These are phyloP conservation scores for Schizothecium vesticola DNA, from an alignment of 495 filamentous ascomycete species.

Conservation along the genomic window DNA sequence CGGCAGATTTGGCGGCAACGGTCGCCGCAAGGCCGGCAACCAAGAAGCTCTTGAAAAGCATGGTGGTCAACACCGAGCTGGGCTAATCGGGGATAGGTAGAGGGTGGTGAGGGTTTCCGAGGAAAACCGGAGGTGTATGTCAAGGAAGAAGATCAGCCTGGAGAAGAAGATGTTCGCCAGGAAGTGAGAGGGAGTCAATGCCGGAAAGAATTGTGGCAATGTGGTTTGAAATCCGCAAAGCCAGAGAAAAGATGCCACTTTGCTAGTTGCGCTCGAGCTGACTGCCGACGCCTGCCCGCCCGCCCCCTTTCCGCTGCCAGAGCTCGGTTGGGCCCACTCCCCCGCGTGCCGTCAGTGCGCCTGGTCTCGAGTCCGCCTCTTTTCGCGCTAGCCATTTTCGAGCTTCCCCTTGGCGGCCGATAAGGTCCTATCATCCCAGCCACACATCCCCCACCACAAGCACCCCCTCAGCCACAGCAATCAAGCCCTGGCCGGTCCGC, in stretches of 20 bases:
- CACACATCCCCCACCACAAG: slow-evolving; percentile 13
- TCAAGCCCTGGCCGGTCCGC: slow-evolving; percentile 18
- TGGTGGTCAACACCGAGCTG: slow-evolving; percentile 17
- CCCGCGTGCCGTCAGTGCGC: background rate
- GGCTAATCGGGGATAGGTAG: background rate
- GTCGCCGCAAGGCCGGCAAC: slow-evolving; percentile 41
- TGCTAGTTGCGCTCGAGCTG: slow-evolving; percentile 17
- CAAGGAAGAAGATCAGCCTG: background rate
- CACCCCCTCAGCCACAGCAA: slow-evolving; percentile 10
- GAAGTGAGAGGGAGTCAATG: slow-evolving; percentile 12
- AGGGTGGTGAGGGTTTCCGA: background rate
- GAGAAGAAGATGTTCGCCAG: background rate
- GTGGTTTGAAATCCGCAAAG: slow-evolving; percentile 28
- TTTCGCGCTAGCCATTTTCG: too few species aligned
- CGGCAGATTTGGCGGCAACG: slow-evolving; percentile 54
- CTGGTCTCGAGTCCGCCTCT: background rate
- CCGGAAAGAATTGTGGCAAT: slow-evolving; percentile 3
- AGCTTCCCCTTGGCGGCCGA: background rate
- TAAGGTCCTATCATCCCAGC: slow-evolving; percentile 8
- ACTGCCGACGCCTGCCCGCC: slow-evolving; percentile 9
- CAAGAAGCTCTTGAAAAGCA: slow-evolving; percentile 53
- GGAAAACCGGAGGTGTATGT: background rate
- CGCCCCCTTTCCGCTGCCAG: background rate
- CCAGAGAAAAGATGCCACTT: slow-evolving; percentile 31
- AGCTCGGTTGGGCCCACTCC: background rate